Conservation (phyloP, 2,329 filamentous ascomycete species). For the Paramyrothecium roridum region DNA sequence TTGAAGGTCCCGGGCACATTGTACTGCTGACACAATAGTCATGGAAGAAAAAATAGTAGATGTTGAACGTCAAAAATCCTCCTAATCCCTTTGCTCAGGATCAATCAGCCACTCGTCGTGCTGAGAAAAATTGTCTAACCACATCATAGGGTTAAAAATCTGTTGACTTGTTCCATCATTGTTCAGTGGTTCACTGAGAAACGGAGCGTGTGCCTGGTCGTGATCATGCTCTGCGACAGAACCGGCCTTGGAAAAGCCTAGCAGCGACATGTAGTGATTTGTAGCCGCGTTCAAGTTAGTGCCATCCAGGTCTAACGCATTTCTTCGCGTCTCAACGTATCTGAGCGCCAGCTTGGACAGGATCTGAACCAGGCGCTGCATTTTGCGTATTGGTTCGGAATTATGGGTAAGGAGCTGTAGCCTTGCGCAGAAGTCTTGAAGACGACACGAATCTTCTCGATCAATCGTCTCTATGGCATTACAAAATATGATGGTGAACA, state of each 20-base stretch:
- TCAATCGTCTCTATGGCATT: slow-evolving; percentile 44
- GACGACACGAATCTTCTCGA: slow-evolving; percentile 39
- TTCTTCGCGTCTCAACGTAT: slow-evolving; percentile 52
- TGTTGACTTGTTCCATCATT: neutral
- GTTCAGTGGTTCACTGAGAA: neutral
- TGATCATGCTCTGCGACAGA: neutral
- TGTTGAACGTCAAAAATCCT: too few relatives aligned
- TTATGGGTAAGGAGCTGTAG: slow-evolving; percentile 44
- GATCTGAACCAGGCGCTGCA: slow-evolving; percentile 56
- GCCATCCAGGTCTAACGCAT: neutral
- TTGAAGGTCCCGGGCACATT: too few relatives aligned
- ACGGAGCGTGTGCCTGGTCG: neutral
- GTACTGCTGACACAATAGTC: too few relatives aligned
- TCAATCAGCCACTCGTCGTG: neutral
- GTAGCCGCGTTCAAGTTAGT: neutral
- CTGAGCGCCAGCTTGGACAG: slow-evolving; percentile 55
- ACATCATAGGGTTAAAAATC: neutral
- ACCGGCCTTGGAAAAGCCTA: neutral
- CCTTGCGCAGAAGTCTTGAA: slow-evolving; percentile 47
- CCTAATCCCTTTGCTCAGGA: neutral
- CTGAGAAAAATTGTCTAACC: neutral
- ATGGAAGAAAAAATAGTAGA: too few relatives aligned
- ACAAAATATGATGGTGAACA: slow-evolving; percentile 51
- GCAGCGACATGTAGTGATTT: neutral
- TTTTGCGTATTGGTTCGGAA: slow-evolving; percentile 46